Evolutionary conservation across 2,329 filamentous ascomycete genomes (phyloP), one percentile per base, ranked within the genome.

Genomic region (Metarhizium rileyi): DNA sequence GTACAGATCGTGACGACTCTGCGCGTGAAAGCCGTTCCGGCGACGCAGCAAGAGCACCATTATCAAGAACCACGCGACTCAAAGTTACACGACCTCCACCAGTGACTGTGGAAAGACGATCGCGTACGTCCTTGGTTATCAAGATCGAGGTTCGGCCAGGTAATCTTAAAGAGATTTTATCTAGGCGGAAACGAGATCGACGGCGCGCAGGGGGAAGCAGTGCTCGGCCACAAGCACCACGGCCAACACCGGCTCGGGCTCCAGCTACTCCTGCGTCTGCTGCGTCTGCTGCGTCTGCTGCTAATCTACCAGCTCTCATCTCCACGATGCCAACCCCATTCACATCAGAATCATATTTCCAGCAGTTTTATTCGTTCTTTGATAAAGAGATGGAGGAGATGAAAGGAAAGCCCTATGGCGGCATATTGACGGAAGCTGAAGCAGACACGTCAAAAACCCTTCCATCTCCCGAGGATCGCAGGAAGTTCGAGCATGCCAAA

Each of bases 361-460:
- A 89, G 53, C 86, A 87, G 1, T 91, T 94, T 61, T 91, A 91
- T 59, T 87, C 87, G 0, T 90, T 96, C 56, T 86, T 86, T 53
- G 91, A 96, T 57, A 87, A 87, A 56, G 91, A 96, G 58, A 82
- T 82, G 18, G 90, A 96, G 52, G 90, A 97, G 59, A 73, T 83
- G 36, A 95, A 94, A 64, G 86, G 86, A 46, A 97, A 95, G 63
- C 93, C 93, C 0, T 98, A 97, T 56, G 93, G 93, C 26, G 93
- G 93, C 1, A 95, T 98, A 47, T 74, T 98, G 26, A 87, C 80
- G 0, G 91, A 97, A 65, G 75, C 77, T 0, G 91, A 98, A 64
- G 90, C 90, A 1, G 91, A 97, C 61, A 98, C 93, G 0, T 83
- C 86, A 2, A 87, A 87, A 60, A 97, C 93, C 0, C 76, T 95